Evolutionary conservation across 2,329 filamentous ascomycete genomes (phyloP).

Genomic region (Pseudogymnoascus sp.): DNA sequence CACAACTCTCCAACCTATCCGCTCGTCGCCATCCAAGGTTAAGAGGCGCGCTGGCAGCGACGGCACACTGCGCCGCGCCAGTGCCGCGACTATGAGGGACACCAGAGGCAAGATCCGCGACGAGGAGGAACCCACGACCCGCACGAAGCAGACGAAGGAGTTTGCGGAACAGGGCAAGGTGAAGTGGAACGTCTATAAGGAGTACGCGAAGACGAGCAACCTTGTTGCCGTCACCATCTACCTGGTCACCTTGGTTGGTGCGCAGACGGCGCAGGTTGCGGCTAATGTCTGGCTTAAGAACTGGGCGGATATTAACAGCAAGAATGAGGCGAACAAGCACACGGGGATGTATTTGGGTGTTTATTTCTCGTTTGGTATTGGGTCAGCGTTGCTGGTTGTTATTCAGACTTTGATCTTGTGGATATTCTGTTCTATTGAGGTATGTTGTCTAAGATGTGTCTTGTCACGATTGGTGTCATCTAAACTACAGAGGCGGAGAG

Average conservation of each 20-base stretch:
- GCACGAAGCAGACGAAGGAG: slow-evolving; percentile 82
- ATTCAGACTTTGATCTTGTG: slow-evolving; percentile 90
- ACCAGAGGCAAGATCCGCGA: slow-evolving; percentile 77
- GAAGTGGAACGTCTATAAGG: slow-evolving; percentile 89
- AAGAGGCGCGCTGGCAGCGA: slow-evolving; percentile 62
- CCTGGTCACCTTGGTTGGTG: slow-evolving; percentile 63
- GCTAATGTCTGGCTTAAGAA: slow-evolving; percentile 89
- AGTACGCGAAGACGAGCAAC: slow-evolving; percentile 95
- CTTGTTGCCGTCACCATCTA: slow-evolving; percentile 76
- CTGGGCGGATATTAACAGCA: slow-evolving; percentile 77
- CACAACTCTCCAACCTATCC: slow-evolving; percentile 70
- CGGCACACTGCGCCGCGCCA: slow-evolving; percentile 78
- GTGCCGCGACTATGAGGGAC: slow-evolving; percentile 81
- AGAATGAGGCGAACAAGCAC: slow-evolving; percentile 58
- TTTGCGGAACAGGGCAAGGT: slow-evolving; percentile 91
- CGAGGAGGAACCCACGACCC: slow-evolving; percentile 64
- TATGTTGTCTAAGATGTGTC: slow-evolving; percentile 33
- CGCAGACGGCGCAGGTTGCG: slow-evolving; percentile 75
- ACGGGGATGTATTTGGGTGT: slow-evolving; percentile 89
- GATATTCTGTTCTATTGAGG: slow-evolving; percentile 99
- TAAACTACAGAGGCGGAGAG: background rate
- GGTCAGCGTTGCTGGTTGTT: slow-evolving; percentile 75
- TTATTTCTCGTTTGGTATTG: slow-evolving; percentile 91
- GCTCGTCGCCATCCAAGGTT: slow-evolving; percentile 35
- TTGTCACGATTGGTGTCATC: slow-evolving; percentile 21